Evolutionary conservation across 768 basidiomycete genomes (phyloP), one percentile per base, ranked within the genome.

Genomic region (Vishniacozyma victoriae): DNA sequence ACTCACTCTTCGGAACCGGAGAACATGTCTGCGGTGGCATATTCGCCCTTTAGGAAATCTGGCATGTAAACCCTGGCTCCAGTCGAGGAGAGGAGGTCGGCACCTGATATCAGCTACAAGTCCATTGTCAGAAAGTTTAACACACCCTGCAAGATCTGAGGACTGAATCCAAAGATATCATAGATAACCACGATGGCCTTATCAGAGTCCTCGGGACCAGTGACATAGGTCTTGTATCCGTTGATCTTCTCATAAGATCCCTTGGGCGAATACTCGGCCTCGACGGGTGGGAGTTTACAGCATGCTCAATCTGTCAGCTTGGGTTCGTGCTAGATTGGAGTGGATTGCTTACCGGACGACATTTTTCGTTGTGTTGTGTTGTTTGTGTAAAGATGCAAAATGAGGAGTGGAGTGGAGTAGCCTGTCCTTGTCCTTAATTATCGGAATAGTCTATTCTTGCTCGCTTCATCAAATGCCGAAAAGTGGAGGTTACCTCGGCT

Each of bases 21-120:
- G 63, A 76, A 81, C 55, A 76, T 73, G 18, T 75, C 75, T 5
- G 69, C 44, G 2, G 79, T 75, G 60, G 77, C 81, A 1, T 80
- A 75, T 25, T 66, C 67, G 23, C 77, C 69, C 11, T 79, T 76
- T 60, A 83, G 79, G 65, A 83, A 79, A 69, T 83, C 82, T 33
- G 82, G 82, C 79, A 83, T 81, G 60, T 80, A 75, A 24, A 84
- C 80, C 16, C 74, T 75, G 27, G 78, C 78, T 4, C 79, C 76
- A 27, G 82, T 68, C 9, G 76, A 70, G 2, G 81, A 80, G 44
- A 84, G 72, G 31, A 83, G 78, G 59, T 84, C 82, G 35, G 82
- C 82, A 24, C 81, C 82, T 67, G 52, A 6, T n/a, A 39, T 14
- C 18, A 26, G 22, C 33, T 3, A 6, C 25, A 35, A 26, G 1